These are phyloP conservation scores for Dillenia turbinata DNA, from an alignment of 164 flowering plant species.

Conservation along the genomic window DNA sequence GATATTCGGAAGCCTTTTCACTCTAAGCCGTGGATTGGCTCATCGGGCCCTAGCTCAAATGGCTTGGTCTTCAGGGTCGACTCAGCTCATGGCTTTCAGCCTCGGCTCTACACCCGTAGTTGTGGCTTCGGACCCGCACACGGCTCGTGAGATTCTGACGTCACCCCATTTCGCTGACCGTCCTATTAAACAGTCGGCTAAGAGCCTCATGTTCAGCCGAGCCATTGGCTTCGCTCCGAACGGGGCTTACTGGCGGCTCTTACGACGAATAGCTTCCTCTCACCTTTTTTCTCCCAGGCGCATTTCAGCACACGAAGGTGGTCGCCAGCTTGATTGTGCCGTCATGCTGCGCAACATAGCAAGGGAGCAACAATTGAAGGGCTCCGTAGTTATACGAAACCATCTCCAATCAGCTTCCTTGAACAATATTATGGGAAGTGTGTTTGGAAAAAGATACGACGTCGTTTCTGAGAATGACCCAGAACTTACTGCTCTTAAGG, in stretches of 20 bases:
- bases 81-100: conserved; percentile 67
- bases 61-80: conserved; percentile 23
- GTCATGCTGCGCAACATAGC: conserved; percentile 36
- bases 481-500: conserved; percentile 32
- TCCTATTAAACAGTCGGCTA: conserved; percentile 69
- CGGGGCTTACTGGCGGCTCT: conserved; percentile 70
- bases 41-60: conserved; percentile 52
- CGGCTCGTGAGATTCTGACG: conserved; percentile 55
- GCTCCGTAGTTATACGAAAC: conserved; percentile 32
- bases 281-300: conserved; percentile 59
- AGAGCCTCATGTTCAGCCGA: conserved; percentile 55
- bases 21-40: conserved; percentile 43
- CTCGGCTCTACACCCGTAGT: conserved; percentile 61
- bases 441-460: conserved; percentile 56
- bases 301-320: conserved; percentile 41
- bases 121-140: conserved; percentile 49
- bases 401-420: conserved; percentile 53
- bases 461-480: not conserved
- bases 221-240: conserved; percentile 82
- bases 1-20: conserved; percentile 46
- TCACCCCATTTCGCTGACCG: conserved; percentile 65
- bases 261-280: conserved; percentile 54
- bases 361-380: conserved; percentile 21
- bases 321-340: conserved; percentile 35
- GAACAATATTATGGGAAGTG: conserved; percentile 61